Percentiles rank a stretch among this genome's conserved stretches.
Conservation (phyloP, 2,329 filamentous ascomycete genomes). For the Trichoderma sp. region DNA sequence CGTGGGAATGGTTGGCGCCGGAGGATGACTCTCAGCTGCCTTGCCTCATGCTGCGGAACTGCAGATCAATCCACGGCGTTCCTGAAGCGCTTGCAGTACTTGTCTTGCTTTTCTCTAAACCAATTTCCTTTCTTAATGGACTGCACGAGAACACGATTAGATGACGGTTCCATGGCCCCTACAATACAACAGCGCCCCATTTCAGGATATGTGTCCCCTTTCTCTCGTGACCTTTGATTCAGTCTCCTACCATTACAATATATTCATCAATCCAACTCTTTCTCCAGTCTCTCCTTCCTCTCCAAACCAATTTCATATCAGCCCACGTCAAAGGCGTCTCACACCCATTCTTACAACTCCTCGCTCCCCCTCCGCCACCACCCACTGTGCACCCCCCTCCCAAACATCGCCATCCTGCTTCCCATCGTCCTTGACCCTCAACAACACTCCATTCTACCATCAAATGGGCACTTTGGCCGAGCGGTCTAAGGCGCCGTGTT, state of each 20-base stretch:
- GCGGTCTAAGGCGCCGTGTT: slow-evolving; percentile 26
- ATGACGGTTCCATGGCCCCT: not conserved
- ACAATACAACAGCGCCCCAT: too few relatives aligned
- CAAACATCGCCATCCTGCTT: not conserved
- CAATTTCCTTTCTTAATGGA: not conserved
- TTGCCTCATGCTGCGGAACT: not conserved
- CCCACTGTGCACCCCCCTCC: not conserved
- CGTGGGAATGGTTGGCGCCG: not conserved
- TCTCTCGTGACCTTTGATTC: not conserved
- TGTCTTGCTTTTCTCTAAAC: not conserved
- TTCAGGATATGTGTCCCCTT: too few relatives aligned
- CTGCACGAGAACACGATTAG: not conserved
- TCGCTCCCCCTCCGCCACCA: not conserved
- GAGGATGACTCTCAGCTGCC: not conserved
- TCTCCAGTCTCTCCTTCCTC: too few relatives aligned
- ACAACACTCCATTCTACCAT: not conserved
- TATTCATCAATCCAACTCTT: too few relatives aligned
- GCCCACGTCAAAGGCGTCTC: too few relatives aligned
- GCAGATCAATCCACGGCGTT: not conserved
- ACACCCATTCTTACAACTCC: not conserved
- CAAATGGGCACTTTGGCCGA: slow-evolving; percentile 32
- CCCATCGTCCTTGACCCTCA: not conserved
- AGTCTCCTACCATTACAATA: too few relatives aligned
- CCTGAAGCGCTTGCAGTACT: not conserved
- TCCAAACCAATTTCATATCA: too few relatives aligned